Base-by-base conservation (phyloP, 768 basidiomycete genomes). In the Macrolepiota dolichaula region DNA sequence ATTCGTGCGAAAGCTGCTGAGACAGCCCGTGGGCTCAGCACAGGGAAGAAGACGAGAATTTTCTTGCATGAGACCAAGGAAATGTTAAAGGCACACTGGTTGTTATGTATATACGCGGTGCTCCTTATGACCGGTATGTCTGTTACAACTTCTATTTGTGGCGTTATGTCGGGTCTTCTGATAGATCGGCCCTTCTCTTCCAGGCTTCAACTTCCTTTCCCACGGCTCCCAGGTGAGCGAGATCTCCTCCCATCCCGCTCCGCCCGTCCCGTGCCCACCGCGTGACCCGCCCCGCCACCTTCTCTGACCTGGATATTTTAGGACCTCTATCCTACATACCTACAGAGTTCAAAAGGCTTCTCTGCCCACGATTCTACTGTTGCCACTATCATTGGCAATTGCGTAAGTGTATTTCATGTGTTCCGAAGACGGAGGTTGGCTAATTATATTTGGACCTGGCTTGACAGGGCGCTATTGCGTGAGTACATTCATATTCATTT, bases 1-100 rank as follows among this genome's bases (percentile, higher is more conserved):
- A 64, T 91, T 47, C 77, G 81, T 37, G 90, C 89, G 7, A 83
- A 83, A 70, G 83, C 75, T 38, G 77, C 77, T 9, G 83, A 86
- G 65, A 76, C 62, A 47, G 82, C 76, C 6, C 85, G 84, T 66
- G 93, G 87, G 71, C 76, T 81, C 44, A 81, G 76, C 2, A 76
- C 86, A 0, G 70, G 68, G 10, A 68, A 81, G 57, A 91, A 91
- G 79, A 88, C 88, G 1, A 79, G 74, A 69, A 70, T 85, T 1
- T 97, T 98, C 80, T 36, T 94, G 9, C 79, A 72, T 55, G 92
- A 95, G 72, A 85, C 86, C 0, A 79, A 81, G 61, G 76, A 74
- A 57, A 96, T 96, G 92, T 74, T 96, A 32, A 91, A 84, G 76
- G 72, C 67, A 12, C 92, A 97, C 69, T 96, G 93, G 94, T 64